Base-by-base conservation (phyloP, 2,329 filamentous ascomycete species). In the Aulographum hederae region DNA sequence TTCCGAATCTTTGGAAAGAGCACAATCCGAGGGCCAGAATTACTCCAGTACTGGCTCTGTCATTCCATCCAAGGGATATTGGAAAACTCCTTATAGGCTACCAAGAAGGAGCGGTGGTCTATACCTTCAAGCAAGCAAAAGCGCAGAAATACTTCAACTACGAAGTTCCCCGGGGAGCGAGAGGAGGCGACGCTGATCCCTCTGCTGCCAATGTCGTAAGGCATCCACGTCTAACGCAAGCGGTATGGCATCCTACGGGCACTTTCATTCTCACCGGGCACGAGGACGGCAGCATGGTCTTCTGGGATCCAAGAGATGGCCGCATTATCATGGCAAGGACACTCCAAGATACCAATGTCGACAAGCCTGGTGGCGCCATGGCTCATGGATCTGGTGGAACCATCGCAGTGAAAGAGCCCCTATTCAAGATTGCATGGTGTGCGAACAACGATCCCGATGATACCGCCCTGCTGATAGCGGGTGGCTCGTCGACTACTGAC, bases 371-470 rank as follows among this genome's bases (percentile, higher is more conserved):
- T 17, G 8, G 27, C 15, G 8, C 11, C 10, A 25, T 25, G 8
- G 15, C 11, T 17, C 21, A 25, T 25, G 21, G 21, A 8, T 8
- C 8, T 25, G 8, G 8, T n/a, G n/a, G 8, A 25, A 63, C 63
- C 0, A 50, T 61, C 11, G 52, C 49, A 4, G 48, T 44, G 43
- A 76, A 78, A 38, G 76, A 80, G 34, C 81, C 82, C 1, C 78
- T 86, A 37, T 69, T 71, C 37, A 74, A 73, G 38, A 72, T 95
- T 34, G 68, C 74, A 1, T 98, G 89, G 89, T 98, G 89, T 54
- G 86, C 81, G 35, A 94, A 94, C 50, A 67, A 75, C 37, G 92
- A 95, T 46, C 78, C 84, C 0, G 89, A 98, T 45, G 86, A 98
- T 45, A 95, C 84, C 13, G 86, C 75, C 2, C 62, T 98, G 16